Evolutionary conservation across 768 basidiomycete species (phyloP), one percentile per base, ranked within the genome.

Genomic region (Solioccasus polychromus): DNA sequence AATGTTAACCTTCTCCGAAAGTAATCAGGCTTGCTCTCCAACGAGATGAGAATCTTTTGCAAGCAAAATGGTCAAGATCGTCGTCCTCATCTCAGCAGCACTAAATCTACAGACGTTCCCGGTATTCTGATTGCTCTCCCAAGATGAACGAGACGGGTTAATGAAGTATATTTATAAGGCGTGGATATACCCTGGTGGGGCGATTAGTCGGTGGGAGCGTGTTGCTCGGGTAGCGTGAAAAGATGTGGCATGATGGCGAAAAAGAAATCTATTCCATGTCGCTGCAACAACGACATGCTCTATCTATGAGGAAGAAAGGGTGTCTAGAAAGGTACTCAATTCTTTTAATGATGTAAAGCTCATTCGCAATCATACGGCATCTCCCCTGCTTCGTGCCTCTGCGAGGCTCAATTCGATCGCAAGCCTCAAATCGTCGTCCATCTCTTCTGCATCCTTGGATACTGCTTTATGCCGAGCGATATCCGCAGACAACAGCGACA

Each of bases 21-120:
- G 61, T 84, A 92, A 4, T 70, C 91, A 2, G 92, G 93, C 51
- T 76, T 96, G 48, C 79, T 99, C 8, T 80, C 86, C 7, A 96
- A 89, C 67, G 95, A 99, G 67, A 94, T 99, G 91, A 80, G 94
- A 35, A 95, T 99, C 17, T 99, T 99, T 67, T 97, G 95, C 82
- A 99, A 99, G 68, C 98, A 99, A 71, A 98, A 98, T 60, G 95
- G 98, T 61, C 95, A n/a, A 85, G 52, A 82, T 84, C 1, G 73
- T 97, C 20, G 76, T 94, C 28, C 83, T 88, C 1, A 89, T 98
- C 52, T 97, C 51, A 97, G 95, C 74, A 92, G 89, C 46, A 96
- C 93, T 10, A 92, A 95, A 64, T 72, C 92, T 5, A 77, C 89
- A 2, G 94, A 97, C 51, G 91, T 97, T 51, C 75, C 85, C 3